Evolutionary conservation across 2,329 filamentous ascomycete genomes (phyloP).

Genomic region (Scorias spongiosa): DNA sequence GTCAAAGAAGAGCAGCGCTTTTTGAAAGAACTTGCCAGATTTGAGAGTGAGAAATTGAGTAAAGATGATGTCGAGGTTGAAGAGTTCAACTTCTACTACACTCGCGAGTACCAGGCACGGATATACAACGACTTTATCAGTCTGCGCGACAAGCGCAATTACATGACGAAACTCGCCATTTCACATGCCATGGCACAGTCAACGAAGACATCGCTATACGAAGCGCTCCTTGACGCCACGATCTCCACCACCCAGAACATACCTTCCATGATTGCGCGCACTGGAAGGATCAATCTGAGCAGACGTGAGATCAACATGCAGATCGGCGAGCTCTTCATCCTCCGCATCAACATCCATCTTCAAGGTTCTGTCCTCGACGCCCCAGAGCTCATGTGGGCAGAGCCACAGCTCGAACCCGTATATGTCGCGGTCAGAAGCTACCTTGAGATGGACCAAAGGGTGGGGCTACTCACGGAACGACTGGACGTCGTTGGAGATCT

Average conservation of each 20-base stretch:
- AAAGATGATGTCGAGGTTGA: conserved; percentile 87
- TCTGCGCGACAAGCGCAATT: conserved; percentile 80
- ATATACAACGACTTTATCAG: conserved; percentile 99
- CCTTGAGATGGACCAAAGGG: conserved; percentile 94
- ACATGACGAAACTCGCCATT: conserved; percentile 96
- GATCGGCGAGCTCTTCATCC: conserved; percentile 93
- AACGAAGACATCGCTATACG: conserved; percentile 86
- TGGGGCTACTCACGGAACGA: conserved; percentile 74
- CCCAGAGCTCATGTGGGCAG: conserved; percentile 95
- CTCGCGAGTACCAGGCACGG: conserved; percentile 86
- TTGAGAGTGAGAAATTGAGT: conserved; percentile 78
- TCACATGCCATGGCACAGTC: conserved; percentile 90
- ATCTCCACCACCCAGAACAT: conserved; percentile 89
- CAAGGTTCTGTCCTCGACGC: conserved; percentile 94
- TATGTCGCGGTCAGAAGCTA: conserved; percentile 93
- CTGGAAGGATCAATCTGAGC: conserved; percentile 79
- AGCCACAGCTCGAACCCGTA: conserved; percentile 89
- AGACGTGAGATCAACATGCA: conserved; percentile 97
- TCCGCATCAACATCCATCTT: conserved; percentile 94
- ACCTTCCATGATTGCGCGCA: conserved; percentile 79
- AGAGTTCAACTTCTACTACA: conserved; percentile 99
- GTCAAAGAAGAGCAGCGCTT: conserved; percentile 79
- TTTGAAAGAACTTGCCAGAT: conserved; percentile 84
- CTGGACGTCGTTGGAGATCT: conserved; percentile 88
- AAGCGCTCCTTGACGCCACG: conserved; percentile 85